Base-by-base conservation (phyloP, 1,284 basidiomycete species). In the Pyrrhoderma lamaoense region DNA sequence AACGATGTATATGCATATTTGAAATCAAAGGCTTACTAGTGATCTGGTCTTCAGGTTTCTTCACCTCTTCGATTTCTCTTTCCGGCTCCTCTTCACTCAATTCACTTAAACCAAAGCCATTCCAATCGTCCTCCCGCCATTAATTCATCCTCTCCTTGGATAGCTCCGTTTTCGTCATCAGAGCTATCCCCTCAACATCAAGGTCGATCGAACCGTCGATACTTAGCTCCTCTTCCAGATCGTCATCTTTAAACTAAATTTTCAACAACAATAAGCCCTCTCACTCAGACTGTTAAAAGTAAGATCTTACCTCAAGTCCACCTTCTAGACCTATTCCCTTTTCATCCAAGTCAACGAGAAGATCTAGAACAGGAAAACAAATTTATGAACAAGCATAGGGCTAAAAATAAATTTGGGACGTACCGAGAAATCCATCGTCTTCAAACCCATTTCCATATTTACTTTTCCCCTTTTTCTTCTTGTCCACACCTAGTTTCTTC, bases 401-500 rank as follows among this genome's bases (percentile, higher is more conserved):
- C 11, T 13, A 47, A 51, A 42, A 19, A 34, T 27, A 13, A 23
- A 35, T 3, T 27, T 8, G n/a, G 23, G 40, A 16, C 52, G n/a
- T 23, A 52, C 47, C 44, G 13, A 51, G 47, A 34, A 42, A 40
- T 23, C 48, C 47, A 48, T 56, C 58, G 35, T 48, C 56, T 22
- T 49, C 50, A 35, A 54, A 56, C n/a, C 45, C 59, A 19, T 39
- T 35, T 22, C 47, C 52, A 49, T 36, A 53, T 44, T 22, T 43
- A 47, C 22, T 56, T 56, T 13, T 60, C 53, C 14, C 51, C 22
- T 42, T 53, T n/a, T 51, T 19, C 45, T 55, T 55, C 39, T 55
- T 55, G 22, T 55, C 34, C 8, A 55, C 19, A 3, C 53, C 53
- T 8, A 55, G 49, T 25, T 42, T 39, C 22, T 36, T 48, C 21